Conservation (phyloP, 106 monocot species). For the Dioscorea dumetorum region DNA sequence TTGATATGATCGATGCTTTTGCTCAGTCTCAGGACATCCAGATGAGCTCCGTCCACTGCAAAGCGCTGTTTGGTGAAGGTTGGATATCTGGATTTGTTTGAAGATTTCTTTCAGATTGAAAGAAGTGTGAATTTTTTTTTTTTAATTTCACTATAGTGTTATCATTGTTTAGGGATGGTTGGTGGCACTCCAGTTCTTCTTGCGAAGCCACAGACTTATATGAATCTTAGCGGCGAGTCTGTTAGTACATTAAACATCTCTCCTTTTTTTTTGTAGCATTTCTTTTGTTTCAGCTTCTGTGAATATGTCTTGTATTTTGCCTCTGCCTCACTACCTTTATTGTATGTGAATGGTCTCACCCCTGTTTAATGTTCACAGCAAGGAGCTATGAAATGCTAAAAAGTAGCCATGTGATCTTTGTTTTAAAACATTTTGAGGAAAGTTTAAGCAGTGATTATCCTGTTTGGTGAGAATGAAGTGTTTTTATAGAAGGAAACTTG, state of each 20-base stretch:
- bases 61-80: slow-evolving; percentile 92
- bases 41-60: slow-evolving; percentile 56
- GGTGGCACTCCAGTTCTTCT: slow-evolving; percentile 66
- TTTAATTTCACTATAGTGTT: background rate
- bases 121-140: background rate
- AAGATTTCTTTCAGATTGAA: background rate
- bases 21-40: slow-evolving; percentile 62
- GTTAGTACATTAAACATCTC: slow-evolving; percentile 32
- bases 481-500: no score
- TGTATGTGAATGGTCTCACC: no score
- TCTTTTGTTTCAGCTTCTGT: background rate
- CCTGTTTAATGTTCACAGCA: no score
- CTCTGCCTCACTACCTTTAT: no score
- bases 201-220: slow-evolving; percentile 97
- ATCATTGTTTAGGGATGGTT: slow-evolving; percentile 40
- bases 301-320: no score
- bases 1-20: slow-evolving; percentile 85
- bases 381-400: no score
- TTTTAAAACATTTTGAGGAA: no score
- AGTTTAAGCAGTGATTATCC: no score
- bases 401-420: no score
- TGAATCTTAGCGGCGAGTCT: slow-evolving; percentile 97
- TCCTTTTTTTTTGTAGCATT: background rate
- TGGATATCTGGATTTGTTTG: background rate
- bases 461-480: no score